These are phyloP conservation scores for Endoconidiophora polonica DNA, from an alignment of 2,329 filamentous ascomycete genomes.

Conservation along the genomic window DNA sequence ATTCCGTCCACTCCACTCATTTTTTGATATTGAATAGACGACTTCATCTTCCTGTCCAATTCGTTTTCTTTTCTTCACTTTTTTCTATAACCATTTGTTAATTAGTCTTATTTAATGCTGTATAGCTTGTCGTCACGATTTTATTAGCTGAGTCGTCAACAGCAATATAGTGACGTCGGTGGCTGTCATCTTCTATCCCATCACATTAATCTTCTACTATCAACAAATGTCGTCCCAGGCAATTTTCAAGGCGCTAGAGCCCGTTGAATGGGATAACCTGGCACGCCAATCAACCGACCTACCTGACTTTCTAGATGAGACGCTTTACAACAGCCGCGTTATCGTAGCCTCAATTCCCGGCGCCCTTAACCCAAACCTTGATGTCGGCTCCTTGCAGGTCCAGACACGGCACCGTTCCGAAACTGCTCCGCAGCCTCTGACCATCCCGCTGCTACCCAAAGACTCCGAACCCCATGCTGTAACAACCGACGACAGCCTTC, in stretches of 20 bases:
- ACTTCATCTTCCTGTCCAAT: too few relatives aligned
- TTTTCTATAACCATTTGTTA: too few relatives aligned
- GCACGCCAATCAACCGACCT: conserved; percentile 27
- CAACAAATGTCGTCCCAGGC: conserved; percentile 3
- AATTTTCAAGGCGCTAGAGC: conserved; percentile 33
- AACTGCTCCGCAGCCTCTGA: conserved; percentile 26
- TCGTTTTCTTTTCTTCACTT: too few relatives aligned
- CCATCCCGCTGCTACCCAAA: conserved; percentile 29
- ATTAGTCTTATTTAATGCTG: too few relatives aligned
- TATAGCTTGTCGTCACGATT: too few relatives aligned
- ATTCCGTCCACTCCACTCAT: too few relatives aligned
- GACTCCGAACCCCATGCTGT: not conserved
- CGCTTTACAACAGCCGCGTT: conserved; percentile 51
- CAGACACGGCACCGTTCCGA: conserved; percentile 16
- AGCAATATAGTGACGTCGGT: too few relatives aligned
- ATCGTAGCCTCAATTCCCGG: conserved; percentile 61
- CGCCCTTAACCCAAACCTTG: not conserved
- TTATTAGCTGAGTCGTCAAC: too few relatives aligned
- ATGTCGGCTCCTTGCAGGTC: conserved; percentile 7
- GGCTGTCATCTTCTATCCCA: too few relatives aligned
- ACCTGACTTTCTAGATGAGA: conserved; percentile 34
- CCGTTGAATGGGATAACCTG: conserved; percentile 34
- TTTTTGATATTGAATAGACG: too few relatives aligned
- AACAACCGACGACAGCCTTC: not conserved
- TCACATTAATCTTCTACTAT: not conserved